Evolutionary conservation across 768 basidiomycete genomes (phyloP), one percentile per base, ranked within the genome.

Genomic region (Termitomyces sp.): DNA sequence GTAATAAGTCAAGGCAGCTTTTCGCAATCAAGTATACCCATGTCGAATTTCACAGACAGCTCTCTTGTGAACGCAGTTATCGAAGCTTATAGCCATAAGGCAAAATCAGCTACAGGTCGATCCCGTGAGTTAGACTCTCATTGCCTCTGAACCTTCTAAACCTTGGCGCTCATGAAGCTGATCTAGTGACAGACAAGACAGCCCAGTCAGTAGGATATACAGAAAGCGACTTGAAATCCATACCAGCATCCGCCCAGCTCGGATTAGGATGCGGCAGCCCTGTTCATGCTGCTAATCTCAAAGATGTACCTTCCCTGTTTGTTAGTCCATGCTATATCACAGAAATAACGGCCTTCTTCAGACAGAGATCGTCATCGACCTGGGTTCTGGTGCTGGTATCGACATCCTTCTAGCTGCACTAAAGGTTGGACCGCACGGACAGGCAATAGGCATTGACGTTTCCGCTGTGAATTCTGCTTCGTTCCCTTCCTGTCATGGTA

Each of bases 181-280:
- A 34, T 50, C 42, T 17, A 63, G 62, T 54, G 20, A 43, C 56
- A 14, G 45, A 29, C 3, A 37, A 60, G 31, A 76, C 78, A 1
- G 81, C 81, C 0, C 43, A 71, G 36, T 73, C 79, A 1, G 81
- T 84, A 57, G 85, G 85, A 40, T 85, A 84, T 60, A 77, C 77
- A 0, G 43, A 61, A 15, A 78, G 78, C 31, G 71, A 84, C 38
- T 72, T 85, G 4, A 65, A 69, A 9, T 69, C 77, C 3, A 68
- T 84, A 37, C 81, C 84, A 11, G 69, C 65, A 3, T 74, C 75
- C 10, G 70, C 84, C 7, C 36, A 83, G 58, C 71, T 85, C 69
- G 84, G 84, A 15, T 66, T 84, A 20, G 75, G 81, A 49, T 86
- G 85, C 65, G 85, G 84, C 29, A 85, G 81, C 65, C 84, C 84